A percentile compares a stretch with the other conserved stretches of the same genome.
These are phyloP conservation scores for Tetragonia tetragonoides DNA, from an alignment of 148 eudicot genomes.

Conservation along the genomic window DNA sequence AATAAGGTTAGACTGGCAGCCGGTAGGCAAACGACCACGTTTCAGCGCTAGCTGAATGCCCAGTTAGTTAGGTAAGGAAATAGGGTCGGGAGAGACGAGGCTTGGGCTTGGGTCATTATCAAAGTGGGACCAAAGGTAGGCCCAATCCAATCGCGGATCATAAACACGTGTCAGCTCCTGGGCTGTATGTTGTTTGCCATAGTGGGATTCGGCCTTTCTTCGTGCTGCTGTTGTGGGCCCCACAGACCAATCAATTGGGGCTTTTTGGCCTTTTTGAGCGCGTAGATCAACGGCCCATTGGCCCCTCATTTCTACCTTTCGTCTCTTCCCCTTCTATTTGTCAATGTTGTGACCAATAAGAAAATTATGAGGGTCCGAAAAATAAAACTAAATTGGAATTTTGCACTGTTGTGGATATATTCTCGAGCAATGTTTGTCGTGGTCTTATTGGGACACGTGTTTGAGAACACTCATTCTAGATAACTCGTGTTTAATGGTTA, in stretches of 20 bases:
- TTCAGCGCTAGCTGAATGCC: not conserved
- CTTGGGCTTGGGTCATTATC: constrained; percentile 22
- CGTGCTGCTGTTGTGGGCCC: constrained; percentile 28
- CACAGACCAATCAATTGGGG: constrained; percentile 28
- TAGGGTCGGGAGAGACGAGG: constrained; percentile 1
- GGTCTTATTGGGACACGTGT: constrained; percentile 19
- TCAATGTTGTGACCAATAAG: constrained; percentile 29
- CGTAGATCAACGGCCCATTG: constrained; percentile 6
- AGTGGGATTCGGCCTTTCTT: constrained; percentile 24
- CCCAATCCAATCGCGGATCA: constrained; percentile 13
- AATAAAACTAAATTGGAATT: not conserved
- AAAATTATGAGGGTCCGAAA: not conserved
- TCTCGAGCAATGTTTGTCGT: constrained; percentile 9
- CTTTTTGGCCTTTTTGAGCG: constrained; percentile 25
- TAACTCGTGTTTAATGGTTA: too few species aligned
- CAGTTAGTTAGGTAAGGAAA: not conserved
- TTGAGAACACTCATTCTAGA: not conserved
- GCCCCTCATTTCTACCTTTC: constrained; percentile 11
- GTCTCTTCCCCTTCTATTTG: not conserved
- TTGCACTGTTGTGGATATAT: constrained; percentile 19
- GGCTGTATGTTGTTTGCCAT: constrained; percentile 16
- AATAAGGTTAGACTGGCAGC: too few species aligned
- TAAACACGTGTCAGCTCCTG: constrained; percentile 27
- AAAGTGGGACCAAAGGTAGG: constrained; percentile 3
- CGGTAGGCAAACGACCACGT: constrained; percentile 8